Conservation (phyloP, 163 green algal species). For the Prototheca wickerhamii region DNA sequence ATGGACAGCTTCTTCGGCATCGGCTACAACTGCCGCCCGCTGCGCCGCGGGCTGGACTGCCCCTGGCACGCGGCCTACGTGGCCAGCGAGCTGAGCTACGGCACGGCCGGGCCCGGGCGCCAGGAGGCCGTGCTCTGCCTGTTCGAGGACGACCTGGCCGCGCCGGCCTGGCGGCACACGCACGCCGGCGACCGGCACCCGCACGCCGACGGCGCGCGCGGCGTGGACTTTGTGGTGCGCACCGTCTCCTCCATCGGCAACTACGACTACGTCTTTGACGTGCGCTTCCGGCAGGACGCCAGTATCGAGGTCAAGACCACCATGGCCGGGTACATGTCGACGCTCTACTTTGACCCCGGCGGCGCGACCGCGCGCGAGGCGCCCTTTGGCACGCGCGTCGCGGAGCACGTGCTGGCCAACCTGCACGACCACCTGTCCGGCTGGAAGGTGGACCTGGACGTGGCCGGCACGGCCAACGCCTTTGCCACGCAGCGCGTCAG, state of each 20-base stretch:
- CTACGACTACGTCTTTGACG: slow-evolving; percentile 28
- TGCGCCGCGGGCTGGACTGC: slow-evolving; percentile 12
- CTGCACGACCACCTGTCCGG: slow-evolving; percentile 26
- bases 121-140: slow-evolving; percentile 6
- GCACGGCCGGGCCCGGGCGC: neutral
- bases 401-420: slow-evolving; percentile 13
- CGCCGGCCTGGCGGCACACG: slow-evolving; percentile 10
- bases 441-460: slow-evolving; percentile 43
- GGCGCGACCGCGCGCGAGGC: slow-evolving; percentile 16
- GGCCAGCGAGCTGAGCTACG: neutral
- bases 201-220: slow-evolving; percentile 13
- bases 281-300: slow-evolving; percentile 21
- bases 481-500: slow-evolving; percentile 18
- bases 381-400: slow-evolving; percentile 28
- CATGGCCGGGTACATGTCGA: slow-evolving; percentile 30
- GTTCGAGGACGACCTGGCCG: slow-evolving; percentile 5
- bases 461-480: slow-evolving; percentile 29
- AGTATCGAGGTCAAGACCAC: slow-evolving; percentile 15
- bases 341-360: slow-evolving; percentile 20
- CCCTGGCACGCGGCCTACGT: slow-evolving; percentile 8
- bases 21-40: slow-evolving; percentile 4
- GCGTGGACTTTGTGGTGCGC: slow-evolving; percentile 13
- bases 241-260: slow-evolving; percentile 15
- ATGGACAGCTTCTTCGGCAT: slow-evolving; percentile 27
- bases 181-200: slow-evolving; percentile 1